Conservation (phyloP, 2,329 filamentous ascomycete genomes). For the Xylaria sp. region DNA sequence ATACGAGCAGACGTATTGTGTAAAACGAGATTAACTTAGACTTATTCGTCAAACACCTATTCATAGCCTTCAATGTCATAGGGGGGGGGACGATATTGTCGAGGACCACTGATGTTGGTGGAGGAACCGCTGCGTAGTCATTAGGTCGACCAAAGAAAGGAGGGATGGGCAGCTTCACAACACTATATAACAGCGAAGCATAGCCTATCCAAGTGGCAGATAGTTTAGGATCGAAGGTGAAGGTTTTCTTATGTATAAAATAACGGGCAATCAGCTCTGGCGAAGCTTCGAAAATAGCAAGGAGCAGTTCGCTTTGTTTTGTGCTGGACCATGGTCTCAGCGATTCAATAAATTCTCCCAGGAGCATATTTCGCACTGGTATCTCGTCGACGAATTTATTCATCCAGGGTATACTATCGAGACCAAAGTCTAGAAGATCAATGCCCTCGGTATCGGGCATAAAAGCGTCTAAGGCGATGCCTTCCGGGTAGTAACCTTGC, state of each 20-base stretch:
- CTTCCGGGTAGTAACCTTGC: constrained; percentile 85
- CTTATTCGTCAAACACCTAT: constrained; percentile 81
- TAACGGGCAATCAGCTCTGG: constrained; percentile 92
- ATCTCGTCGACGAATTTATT: constrained; percentile 74
- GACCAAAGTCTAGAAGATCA: constrained; percentile 68
- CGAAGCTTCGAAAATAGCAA: constrained; percentile 81
- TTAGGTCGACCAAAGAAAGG: constrained; percentile 74
- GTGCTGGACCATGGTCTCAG: constrained; percentile 85
- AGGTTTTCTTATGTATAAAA: constrained; percentile 81
- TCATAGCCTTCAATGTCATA: constrained; percentile 81
- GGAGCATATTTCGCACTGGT: constrained; percentile 80
- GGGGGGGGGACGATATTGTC: constrained; percentile 89
- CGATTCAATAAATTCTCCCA: constrained; percentile 81
- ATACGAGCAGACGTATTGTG: constrained; percentile 79
- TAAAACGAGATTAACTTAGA: constrained; percentile 87
- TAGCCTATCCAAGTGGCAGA: constrained; percentile 96
- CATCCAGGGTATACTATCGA: constrained; percentile 77
- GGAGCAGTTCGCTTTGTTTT: constrained; percentile 82
- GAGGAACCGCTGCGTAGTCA: constrained; percentile 74
- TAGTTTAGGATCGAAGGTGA: constrained; percentile 90
- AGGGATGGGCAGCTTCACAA: constrained; percentile 80
- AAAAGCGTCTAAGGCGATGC: constrained; percentile 65
- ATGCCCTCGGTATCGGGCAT: constrained; percentile 56
- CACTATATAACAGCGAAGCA: constrained; percentile 86
- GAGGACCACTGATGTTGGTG: constrained; percentile 80